Evolutionary conservation across 495 filamentous ascomycete species (phyloP), one percentile per base, ranked within the genome.

Genomic region (Aeminium ludgeri): DNA sequence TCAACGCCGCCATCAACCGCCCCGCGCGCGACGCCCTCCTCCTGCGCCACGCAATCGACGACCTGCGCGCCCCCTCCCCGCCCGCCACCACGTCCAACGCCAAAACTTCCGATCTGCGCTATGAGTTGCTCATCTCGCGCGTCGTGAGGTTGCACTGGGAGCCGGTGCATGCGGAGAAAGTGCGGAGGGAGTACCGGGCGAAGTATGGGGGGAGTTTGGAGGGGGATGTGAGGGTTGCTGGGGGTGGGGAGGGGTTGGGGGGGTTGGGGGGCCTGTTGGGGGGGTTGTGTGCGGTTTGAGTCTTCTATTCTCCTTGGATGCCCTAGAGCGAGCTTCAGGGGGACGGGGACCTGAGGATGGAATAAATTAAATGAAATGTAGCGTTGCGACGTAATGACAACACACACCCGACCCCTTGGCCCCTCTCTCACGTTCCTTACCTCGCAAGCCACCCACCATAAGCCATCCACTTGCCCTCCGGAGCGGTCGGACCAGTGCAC

Each of bases 1-100:
- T 97, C 55, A 94, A 94, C 61, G 89, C 91, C 53, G 77, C 87
- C 30, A 86, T 95, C 61, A 95, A 97, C 62, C 79, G 82, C 34
- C 86, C 89, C 27, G 80, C 92, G 47, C 86, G 89, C 38, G 89
- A 97, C 57, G 83, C 87, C 4, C 71, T 96, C 29, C 78, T 97
- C n/a, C 67, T 97, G 23, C 76, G 92, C 58, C 89, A 97, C 62
- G 86, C 89, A 3, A 71, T 95, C 29, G 72, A 70, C 27, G 60
- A 64, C 40, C 48, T 64, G 5, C n/a, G n/a, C n/a, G n/a, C n/a
- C n/a, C n/a, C n/a, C n/a, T n/a, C n/a, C n/a, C n/a, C n/a, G n/a
- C n/a, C n/a, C n/a, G n/a, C n/a, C n/a, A n/a, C n/a, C n/a, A 46
- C 53, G 4, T 30, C 46, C 29, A 42, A 46, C 31, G 40, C 40